phyloP scores from a whole-genome alignment of 1,284 basidiomycete genomes.

The Pseudomicrostroma phylloplanum region DNA sequence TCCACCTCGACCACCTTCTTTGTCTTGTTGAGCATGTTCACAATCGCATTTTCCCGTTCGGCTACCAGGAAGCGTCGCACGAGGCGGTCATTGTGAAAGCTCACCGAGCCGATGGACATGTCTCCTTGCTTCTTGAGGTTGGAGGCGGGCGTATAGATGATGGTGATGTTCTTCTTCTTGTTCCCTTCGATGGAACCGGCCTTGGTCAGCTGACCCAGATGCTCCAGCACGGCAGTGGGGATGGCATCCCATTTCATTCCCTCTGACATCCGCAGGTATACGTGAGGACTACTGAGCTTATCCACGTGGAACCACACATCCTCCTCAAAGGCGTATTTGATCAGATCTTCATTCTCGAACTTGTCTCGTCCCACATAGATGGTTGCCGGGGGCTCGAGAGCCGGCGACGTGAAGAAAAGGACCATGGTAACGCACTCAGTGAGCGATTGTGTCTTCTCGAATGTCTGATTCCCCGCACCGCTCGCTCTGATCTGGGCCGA shows the following conservation, averaged over 20 bases:
- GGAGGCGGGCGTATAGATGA: conserved; percentile 78
- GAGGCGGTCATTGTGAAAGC: conserved; percentile 82
- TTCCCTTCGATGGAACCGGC: conserved; percentile 88
- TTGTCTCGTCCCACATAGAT: conserved; percentile 97
- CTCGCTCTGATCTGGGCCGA: no score
- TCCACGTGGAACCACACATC: conserved; percentile 58
- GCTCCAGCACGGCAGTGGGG: conserved; percentile 69
- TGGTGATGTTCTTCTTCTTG: conserved; percentile 56
- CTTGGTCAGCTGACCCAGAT: conserved; percentile 91
- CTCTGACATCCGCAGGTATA: conserved; percentile 75
- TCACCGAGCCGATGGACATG: conserved; percentile 78
- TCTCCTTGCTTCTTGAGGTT: conserved; percentile 47
- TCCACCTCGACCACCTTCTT: conserved; percentile 66
- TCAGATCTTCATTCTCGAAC: conserved; percentile 69
- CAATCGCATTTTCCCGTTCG: conserved; percentile 77
- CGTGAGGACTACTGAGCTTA: conserved; percentile 44
- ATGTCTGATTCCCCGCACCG: no score
- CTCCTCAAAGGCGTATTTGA: conserved; percentile 58
- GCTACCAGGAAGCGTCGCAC: conserved; percentile 68
- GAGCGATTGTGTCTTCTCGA: no score
- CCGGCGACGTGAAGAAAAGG: conserved; percentile 55
- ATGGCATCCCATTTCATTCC: conserved; percentile 79
- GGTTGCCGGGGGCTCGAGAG: conserved; percentile 62
- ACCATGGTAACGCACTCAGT: conserved; percentile 53
- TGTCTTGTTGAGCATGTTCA: conserved; percentile 92